Evolutionary conservation across 129 eudicot genomes (phyloP), one percentile per base, ranked within the genome.

Genomic region (Pseudognaphalium luteoalbum): DNA sequence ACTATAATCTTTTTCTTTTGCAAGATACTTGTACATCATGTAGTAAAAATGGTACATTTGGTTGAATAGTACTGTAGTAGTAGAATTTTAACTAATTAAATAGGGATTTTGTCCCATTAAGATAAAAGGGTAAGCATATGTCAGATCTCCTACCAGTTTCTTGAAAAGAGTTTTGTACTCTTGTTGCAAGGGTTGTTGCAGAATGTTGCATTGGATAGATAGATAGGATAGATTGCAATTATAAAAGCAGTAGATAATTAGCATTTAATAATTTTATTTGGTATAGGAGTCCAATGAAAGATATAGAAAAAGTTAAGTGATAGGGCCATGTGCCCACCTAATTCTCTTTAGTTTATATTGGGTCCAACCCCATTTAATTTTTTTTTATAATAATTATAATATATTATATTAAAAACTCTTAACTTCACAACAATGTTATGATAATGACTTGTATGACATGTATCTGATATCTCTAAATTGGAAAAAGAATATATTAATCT

Each of bases 281-380:
- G 72, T 21, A 1, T 78, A 20, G 82, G 28, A 78, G 78, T 50
- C 83, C 78, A 72, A 37, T 65, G 67, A 72, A 71, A 79, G 83
- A 52, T 54, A 34, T 25, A 37, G 50, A 35, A 79, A 75, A 62
- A 47, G 90, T 90, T n/a, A 9, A 75, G 72, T 20, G 52, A 75
- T 75, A 33, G 81, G 80, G 64, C 78, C 83, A 80, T 79, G 82
- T 80, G 83, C 78, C 78, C 56, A 80, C 78, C 78, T 80, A 80
- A 72, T 66, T 72, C 78, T 25, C 78, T 54, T 65, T 72, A 72
- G 47, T 72, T 50, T 62, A 25, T 71, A 79, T 52, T 65, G 74
- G 59, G 74, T 47, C 78, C 35, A 72, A 67, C 66, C 11, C 63
- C n/a, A n/a, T n/a, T n/a, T n/a, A n/a, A n/a, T n/a, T n/a, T n/a